These are phyloP conservation scores for Daedaleopsis sinensis DNA, from an alignment of 768 basidiomycete species.

Conservation along the genomic window DNA sequence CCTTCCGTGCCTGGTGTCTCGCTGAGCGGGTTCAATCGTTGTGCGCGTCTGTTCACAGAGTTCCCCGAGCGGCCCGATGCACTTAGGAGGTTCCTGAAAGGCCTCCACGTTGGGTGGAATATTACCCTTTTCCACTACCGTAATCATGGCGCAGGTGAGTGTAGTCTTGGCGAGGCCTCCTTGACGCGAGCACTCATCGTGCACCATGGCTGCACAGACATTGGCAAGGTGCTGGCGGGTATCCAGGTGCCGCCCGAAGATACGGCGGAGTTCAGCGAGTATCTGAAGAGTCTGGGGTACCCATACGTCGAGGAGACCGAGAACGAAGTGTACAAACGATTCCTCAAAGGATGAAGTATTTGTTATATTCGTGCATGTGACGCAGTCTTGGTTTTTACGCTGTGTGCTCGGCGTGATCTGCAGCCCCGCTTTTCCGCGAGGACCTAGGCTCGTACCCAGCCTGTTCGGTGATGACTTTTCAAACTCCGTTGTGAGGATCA, in stretches of 20 bases:
- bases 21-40: neutral
- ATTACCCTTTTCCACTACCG: constrained; percentile 97
- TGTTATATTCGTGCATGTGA: neutral
- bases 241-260: constrained; percentile 86
- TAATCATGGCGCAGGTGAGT: constrained; percentile 91
- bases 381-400: no score
- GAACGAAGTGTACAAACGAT: constrained; percentile 82
- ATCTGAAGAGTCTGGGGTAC: constrained; percentile 81
- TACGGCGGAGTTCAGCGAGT: constrained; percentile 66
- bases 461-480: no score
- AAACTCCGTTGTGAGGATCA: no score
- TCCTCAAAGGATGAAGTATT: constrained; percentile 47
- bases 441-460: no score
- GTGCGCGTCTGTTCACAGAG: constrained; percentile 50
- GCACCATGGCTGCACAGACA: constrained; percentile 51
- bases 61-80: constrained; percentile 96
- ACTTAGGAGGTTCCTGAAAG: constrained; percentile 85
- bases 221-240: constrained; percentile 91
- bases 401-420: neutral
- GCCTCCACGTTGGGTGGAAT: constrained; percentile 86
- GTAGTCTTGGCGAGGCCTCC: neutral
- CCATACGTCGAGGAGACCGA: constrained; percentile 91
- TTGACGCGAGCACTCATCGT: constrained; percentile 1
- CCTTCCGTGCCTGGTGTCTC: neutral
- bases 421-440: neutral